phyloP scores from a whole-genome alignment of 2,329 filamentous ascomycete genomes.

The Scytalidium sp. region DNA sequence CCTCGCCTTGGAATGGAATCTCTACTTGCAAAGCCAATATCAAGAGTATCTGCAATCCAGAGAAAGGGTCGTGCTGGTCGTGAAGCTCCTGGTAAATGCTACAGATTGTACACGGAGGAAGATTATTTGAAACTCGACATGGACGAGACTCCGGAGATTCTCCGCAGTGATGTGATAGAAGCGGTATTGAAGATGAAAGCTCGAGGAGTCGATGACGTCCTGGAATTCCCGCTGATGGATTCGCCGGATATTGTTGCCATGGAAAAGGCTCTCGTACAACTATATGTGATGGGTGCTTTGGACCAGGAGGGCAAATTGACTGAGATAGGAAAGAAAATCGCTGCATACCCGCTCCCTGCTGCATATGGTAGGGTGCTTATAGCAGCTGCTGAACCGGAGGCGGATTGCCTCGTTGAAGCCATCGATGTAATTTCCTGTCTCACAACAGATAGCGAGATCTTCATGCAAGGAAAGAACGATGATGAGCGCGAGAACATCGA shows the following conservation, averaged over 20 bases:
- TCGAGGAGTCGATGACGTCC: constrained; percentile 76
- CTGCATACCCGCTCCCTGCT: constrained; percentile 78
- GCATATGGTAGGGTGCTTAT: constrained; percentile 79
- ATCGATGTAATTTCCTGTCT: constrained; percentile 78
- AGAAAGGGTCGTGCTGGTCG: constrained; percentile 87
- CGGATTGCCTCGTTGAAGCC: constrained; percentile 72
- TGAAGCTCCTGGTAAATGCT: constrained; percentile 89
- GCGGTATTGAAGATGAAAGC: constrained; percentile 93
- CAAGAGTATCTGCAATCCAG: constrained; percentile 89
- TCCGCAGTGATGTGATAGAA: constrained; percentile 83
- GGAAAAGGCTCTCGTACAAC: constrained; percentile 76
- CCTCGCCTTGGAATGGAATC: constrained; percentile 84
- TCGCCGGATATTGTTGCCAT: constrained; percentile 73
- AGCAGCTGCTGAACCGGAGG: constrained; percentile 67
- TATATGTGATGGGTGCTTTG: constrained; percentile 76
- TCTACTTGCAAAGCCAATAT: constrained; percentile 84
- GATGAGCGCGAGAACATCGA: constrained; percentile 53
- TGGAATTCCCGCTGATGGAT: constrained; percentile 83
- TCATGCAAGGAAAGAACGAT: constrained; percentile 56
- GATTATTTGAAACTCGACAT: constrained; percentile 69
- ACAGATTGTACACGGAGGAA: constrained; percentile 79
- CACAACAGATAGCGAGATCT: constrained; percentile 61
- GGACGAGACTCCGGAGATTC: constrained; percentile 81
- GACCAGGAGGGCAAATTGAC: constrained; percentile 72
- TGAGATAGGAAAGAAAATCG: constrained; percentile 69